These are phyloP conservation scores for Cardiosporidium cionae DNA, from an alignment of 169 alveolate species.

Conservation along the genomic window DNA sequence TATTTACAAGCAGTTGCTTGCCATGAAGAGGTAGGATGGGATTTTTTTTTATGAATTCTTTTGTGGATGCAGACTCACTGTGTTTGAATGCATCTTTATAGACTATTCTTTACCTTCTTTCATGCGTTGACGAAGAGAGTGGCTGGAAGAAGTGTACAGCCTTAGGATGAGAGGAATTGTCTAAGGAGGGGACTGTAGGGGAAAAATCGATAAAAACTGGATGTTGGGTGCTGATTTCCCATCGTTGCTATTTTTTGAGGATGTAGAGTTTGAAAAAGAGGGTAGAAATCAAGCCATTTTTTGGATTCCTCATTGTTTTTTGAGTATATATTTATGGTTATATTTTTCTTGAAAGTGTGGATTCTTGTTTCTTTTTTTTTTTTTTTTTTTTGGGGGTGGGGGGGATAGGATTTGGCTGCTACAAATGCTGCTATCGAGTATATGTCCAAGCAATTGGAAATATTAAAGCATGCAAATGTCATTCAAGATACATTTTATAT, in stretches of 20 bases:
- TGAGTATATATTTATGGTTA: not conserved
- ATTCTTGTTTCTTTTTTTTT: not conserved
- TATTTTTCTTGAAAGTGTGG: not conserved
- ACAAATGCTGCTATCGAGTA: conserved; percentile 12
- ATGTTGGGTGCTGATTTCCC: no score
- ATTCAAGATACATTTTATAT: conserved; percentile 29
- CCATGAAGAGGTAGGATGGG: conserved; percentile 18
- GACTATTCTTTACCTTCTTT: not conserved
- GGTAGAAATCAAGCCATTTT: not conserved
- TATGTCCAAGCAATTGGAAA: conserved; percentile 8
- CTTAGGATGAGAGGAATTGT: not conserved
- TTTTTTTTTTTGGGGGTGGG: not conserved
- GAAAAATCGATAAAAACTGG: not conserved
- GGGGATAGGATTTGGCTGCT: conserved; percentile 1
- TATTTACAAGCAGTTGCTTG: conserved; percentile 1
- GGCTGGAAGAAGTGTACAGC: not conserved
- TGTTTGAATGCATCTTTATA: not conserved
- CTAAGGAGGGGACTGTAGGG: not conserved
- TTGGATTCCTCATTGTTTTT: not conserved
- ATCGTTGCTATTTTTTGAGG: not conserved
- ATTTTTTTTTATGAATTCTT: not conserved
- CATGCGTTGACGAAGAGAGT: not conserved
- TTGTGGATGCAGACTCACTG: not conserved
- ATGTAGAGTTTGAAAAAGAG: not conserved
- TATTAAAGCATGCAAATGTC: conserved; percentile 18